Base-by-base conservation (phyloP, 148 eudicot genomes). In the Cornus kousa region DNA sequence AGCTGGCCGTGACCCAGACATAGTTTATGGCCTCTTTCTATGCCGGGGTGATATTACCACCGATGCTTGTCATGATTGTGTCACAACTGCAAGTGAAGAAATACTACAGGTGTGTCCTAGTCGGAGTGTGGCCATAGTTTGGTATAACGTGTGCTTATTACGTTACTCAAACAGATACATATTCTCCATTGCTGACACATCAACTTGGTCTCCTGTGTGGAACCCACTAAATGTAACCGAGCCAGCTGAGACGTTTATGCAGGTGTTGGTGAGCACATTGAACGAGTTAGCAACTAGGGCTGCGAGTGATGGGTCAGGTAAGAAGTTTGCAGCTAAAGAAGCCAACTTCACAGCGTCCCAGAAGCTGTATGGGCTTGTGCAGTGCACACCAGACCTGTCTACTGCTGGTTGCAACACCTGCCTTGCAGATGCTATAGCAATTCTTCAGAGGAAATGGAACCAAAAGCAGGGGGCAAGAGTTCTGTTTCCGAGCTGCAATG, bases 351-450 rank as follows among this genome's bases (percentile, higher is more conserved):
- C 76, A 28, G 67, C 46, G 10, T 33, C 24, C 2, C 55, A 33
- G 24, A 67, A 59, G 55, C 20, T 86, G 14, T 87, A 85, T 40
- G 79, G 48, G 13, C 11, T 87, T 74, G 85, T 24, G 71, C 90
- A 85, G 74, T 87, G 90, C 79, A 83, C 90, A 2, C 86, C 85
- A 4, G 88, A 87, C 70, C 32, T 87, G 28, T 50, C 60, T 13
- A 22, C 17, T 2, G 10, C 4, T 2, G 83, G 79, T 79, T 87
- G 90, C 74, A 23, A 48, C 5, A 50, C 12, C 19, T 87, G 89
- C 19, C 57, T 84, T 64, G 28, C 19, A 10, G 43, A 0, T 32
- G 83, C 69, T 4, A 75, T 72, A 0, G 68, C 75, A 3, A 3
- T 3, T 32, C 28, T 87, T 0, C 22, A n/a, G n/a, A n/a, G n/a